Evolutionary conservation across 176 grass and related monocot species (phyloP), one percentile per base, ranked within the genome.

Genomic region (Lolium perenne): DNA sequence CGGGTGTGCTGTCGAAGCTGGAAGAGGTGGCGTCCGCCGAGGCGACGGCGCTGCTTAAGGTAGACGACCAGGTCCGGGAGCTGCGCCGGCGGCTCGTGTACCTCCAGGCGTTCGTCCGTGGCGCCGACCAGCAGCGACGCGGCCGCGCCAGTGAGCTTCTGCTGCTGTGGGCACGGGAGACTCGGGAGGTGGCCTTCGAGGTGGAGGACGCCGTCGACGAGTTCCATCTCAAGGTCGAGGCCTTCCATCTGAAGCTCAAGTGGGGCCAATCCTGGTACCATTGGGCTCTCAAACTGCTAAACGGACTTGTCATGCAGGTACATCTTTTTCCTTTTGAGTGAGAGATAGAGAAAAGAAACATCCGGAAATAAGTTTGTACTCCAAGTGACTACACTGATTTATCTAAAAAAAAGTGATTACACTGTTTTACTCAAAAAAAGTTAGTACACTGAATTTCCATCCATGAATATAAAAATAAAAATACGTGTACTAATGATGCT

Each of bases 171-270:
- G 43, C 72, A 65, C 81, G 81, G 16, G 87, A 88, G 54, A 88
- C 87, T 8, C 82, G 87, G 62, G 81, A 88, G 81, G 87, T 88
- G 4, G 87, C 87, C 65, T 88, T 88, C 75, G 74, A 88, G 74
- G 87, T 88, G 15, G 87, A 88, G 87, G 87, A 88, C 75, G 87
- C 81, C 65, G 81, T 88, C 64, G 87, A 84, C 46, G 87, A 88
- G 65, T 88, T 84, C 81, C 87, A 88, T 67, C 63, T 67, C 63
- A 67, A 67, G 63, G 63, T 67, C 12, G 63, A 67, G 63, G 29
- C 29, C 63, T 67, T 67, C 63, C 26, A 67, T 14, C 2, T 8
- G 5, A 38, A 67, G 63, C 13, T 35, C 63, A 66, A 7, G 25
- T 32, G 63, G 63, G 63, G 26, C 26, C 25, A 6, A 14, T 16